Percentiles rank a stretch among this genome's conserved stretches.
These are phyloP conservation scores for Nowakowskiella sp. DNA, from an alignment of 192 early-diverging fungal species.

Conservation along the genomic window DNA sequence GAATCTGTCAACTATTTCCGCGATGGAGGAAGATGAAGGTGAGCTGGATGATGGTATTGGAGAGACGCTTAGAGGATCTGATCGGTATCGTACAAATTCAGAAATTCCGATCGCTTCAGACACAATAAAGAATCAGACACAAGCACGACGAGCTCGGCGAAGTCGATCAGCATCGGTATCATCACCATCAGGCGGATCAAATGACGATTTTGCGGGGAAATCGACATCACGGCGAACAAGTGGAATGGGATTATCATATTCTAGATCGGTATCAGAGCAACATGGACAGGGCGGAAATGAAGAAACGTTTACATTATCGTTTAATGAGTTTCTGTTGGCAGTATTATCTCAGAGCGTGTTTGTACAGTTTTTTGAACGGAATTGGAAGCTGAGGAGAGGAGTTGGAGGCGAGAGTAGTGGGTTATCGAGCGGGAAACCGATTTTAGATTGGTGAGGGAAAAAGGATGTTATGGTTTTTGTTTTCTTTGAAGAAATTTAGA, in stretches of 20 bases:
- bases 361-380: conserved; percentile 52
- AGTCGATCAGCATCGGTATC: background rate
- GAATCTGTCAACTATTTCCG: conserved; percentile 4
- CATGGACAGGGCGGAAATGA: too few relatives aligned
- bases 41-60: conserved; percentile 13
- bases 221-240: background rate
- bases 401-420: conserved; percentile 3
- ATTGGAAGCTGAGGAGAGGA: conserved; percentile 24
- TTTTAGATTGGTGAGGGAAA: too few relatives aligned
- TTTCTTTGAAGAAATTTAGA: too few relatives aligned
- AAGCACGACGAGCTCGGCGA: background rate
- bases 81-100: background rate
- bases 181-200: background rate
- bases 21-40: conserved; percentile 15
- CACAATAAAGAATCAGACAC: conserved; percentile 3
- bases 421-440: too few relatives aligned
- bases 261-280: too few relatives aligned
- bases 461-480: too few relatives aligned
- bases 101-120: background rate
- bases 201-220: background rate
- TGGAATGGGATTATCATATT: background rate
- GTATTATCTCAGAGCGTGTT: conserved; percentile 46
- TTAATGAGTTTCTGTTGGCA: conserved; percentile 54
- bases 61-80: background rate
- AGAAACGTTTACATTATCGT: conserved; percentile 31